These are phyloP conservation scores for Penicillium sp. DNA, from an alignment of 2,329 filamentous ascomycete species.

Conservation along the genomic window DNA sequence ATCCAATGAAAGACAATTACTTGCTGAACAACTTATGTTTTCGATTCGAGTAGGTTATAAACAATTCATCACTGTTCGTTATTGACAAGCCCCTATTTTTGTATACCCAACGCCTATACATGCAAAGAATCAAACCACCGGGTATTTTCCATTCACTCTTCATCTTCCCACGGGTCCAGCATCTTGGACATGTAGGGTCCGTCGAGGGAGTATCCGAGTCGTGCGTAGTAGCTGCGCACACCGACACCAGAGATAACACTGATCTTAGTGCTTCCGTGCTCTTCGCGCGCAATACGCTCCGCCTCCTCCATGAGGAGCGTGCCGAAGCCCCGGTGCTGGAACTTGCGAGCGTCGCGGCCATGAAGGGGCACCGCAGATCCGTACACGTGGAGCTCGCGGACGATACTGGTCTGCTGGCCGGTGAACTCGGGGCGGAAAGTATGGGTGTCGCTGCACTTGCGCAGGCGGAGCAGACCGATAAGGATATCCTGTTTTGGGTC, in stretches of 20 bases:
- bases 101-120: constrained; percentile 20
- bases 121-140: constrained; percentile 8
- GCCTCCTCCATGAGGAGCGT: constrained; percentile 97
- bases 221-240: constrained; percentile 89
- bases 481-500: constrained; percentile 98
- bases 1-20: neutral
- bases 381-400: constrained; percentile 93
- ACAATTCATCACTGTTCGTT: constrained; percentile 25
- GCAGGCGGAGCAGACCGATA: constrained; percentile 78
- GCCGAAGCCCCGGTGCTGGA: constrained; percentile 96
- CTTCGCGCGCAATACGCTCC: constrained; percentile 86
- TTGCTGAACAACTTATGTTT: neutral
- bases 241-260: constrained; percentile 98
- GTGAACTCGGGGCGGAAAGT: constrained; percentile 85
- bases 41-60: constrained; percentile 17
- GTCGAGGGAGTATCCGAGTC: constrained; percentile 88
- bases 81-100: constrained; percentile 19
- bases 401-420: constrained; percentile 81
- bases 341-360: constrained; percentile 88
- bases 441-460: constrained; percentile 86
- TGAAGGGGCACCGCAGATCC: constrained; percentile 96
- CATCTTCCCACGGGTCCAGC: constrained; percentile 40
- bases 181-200: constrained; percentile 69
- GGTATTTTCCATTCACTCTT: constrained; percentile 23
- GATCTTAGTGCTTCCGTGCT: constrained; percentile 90